Evolutionary conservation across 495 filamentous ascomycete species (phyloP).

Genomic region (Penicillium atrosanguineum): DNA sequence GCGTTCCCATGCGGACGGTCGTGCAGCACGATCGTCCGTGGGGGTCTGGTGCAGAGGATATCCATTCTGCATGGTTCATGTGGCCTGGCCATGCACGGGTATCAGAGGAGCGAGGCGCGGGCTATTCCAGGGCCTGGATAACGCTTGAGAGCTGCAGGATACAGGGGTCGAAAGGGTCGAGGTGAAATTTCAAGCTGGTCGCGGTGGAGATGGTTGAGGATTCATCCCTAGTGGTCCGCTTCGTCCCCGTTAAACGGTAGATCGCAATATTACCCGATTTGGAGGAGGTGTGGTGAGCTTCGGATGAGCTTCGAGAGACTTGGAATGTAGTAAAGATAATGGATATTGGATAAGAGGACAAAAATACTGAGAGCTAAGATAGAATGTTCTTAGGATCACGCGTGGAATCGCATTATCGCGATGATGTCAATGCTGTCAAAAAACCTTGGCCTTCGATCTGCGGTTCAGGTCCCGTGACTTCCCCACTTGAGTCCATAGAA

Average conservation of each 20-base stretch:
- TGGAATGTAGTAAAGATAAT: too few relatives aligned
- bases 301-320: not conserved
- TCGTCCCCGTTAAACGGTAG: conserved; percentile 3
- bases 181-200: not conserved
- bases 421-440: conserved; percentile 8
- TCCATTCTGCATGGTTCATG: conserved; percentile 23
- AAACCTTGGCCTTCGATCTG: conserved; percentile 9
- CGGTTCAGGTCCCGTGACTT: conserved; percentile 17
- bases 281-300: not conserved
- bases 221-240: not conserved
- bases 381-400: not conserved
- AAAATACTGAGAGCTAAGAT: not conserved
- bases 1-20: conserved; percentile 16
- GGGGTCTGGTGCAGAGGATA: conserved; percentile 4
- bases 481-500: conserved; percentile 2
- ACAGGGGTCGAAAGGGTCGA: not conserved
- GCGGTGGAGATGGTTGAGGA: conserved; percentile 1
- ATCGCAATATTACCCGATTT: conserved; percentile 10
- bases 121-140: not conserved
- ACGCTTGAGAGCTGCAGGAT: not conserved
- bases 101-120: not conserved
- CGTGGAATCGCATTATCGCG: not conserved
- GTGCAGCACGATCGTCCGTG: not conserved
- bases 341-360: not conserved
- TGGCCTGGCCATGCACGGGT: conserved; percentile 2